phyloP scores from a whole-genome alignment of 2,329 filamentous ascomycete species.

The Microdochium nivale region DNA sequence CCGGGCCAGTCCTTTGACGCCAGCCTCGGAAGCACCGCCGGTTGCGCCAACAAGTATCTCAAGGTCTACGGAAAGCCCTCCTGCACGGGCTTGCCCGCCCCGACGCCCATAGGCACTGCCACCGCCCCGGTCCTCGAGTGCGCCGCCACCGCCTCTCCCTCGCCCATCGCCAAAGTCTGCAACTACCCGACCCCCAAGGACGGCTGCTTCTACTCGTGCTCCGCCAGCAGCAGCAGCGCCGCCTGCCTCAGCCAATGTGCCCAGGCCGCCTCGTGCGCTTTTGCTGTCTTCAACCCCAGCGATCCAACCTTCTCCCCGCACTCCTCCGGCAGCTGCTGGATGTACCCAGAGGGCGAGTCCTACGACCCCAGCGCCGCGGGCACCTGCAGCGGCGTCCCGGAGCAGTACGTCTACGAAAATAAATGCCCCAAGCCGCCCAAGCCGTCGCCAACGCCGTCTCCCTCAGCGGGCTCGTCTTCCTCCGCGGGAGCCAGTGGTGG shows the following conservation, averaged over 20 bases:
- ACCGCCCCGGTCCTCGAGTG: conserved; percentile 14
- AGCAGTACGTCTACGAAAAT: conserved; percentile 22
- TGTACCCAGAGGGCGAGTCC: conserved; percentile 16
- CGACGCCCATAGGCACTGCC: conserved; percentile 12
- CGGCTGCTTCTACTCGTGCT: conserved; percentile 13
- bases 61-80: conserved; percentile 7
- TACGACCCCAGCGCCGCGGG: conserved; percentile 11
- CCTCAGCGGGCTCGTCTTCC: neutral
- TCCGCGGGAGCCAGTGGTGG: neutral
- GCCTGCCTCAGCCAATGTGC: conserved; percentile 16
- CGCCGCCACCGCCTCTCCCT: conserved; percentile 17
- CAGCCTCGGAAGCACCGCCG: conserved; percentile 1
- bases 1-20: conserved; percentile 16
- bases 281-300: conserved; percentile 15
- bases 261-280: conserved; percentile 16
- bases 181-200: conserved; percentile 16
- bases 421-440: conserved; percentile 15
- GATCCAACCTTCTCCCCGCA: conserved; percentile 12
- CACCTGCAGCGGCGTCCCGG: conserved; percentile 12
- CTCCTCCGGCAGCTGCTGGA: conserved; percentile 17
- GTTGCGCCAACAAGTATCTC: neutral
- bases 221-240: conserved; percentile 11
- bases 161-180: conserved; percentile 19
- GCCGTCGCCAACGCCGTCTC: neutral
- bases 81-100: conserved; percentile 9